Percentiles rank a stretch among this genome's conserved stretches.
Conservation (phyloP, 2,329 filamentous ascomycete genomes). For the Aspergillus transmontanensis region DNA sequence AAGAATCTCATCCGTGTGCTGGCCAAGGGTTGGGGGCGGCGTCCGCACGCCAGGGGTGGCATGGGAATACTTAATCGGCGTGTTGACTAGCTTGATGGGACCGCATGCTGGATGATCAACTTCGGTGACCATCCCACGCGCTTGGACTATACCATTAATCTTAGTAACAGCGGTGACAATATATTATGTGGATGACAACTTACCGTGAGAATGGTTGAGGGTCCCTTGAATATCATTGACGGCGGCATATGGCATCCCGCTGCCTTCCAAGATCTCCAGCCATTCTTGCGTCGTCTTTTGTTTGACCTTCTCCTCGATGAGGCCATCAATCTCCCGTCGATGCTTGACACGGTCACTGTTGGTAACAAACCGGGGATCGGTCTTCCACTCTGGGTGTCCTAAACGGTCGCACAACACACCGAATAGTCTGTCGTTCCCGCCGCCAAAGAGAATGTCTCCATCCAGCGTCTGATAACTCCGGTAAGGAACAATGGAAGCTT, state of each 20-base stretch:
- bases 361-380: constrained; percentile 59
- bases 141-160: constrained; percentile 52
- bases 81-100: constrained; percentile 85
- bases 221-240: constrained; percentile 91
- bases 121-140: constrained; percentile 86
- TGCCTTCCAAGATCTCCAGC: constrained; percentile 84
- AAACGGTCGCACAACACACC: constrained; percentile 61
- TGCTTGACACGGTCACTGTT: constrained; percentile 65
- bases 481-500: constrained; percentile 96
- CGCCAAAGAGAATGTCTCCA: constrained; percentile 65
- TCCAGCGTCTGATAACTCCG: constrained; percentile 72
- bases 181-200: constrained; percentile 24
- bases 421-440: constrained; percentile 65
- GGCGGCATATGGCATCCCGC: constrained; percentile 89
- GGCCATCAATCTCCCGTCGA: constrained; percentile 72
- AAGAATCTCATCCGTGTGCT: constrained; percentile 82
- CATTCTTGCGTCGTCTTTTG: constrained; percentile 84
- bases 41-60: constrained; percentile 74
- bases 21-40: constrained; percentile 80
- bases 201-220: constrained; percentile 80
- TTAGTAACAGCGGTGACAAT: not conserved
- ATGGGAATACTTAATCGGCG: constrained; percentile 90
- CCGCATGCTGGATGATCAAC: constrained; percentile 83
- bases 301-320: constrained; percentile 75
- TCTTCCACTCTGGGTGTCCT: constrained; percentile 60